A percentile compares a stretch with the other conserved stretches of the same genome.
These are phyloP conservation scores for Neurospora sp. DNA, from an alignment of 495 filamentous ascomycete genomes.

Conservation along the genomic window DNA sequence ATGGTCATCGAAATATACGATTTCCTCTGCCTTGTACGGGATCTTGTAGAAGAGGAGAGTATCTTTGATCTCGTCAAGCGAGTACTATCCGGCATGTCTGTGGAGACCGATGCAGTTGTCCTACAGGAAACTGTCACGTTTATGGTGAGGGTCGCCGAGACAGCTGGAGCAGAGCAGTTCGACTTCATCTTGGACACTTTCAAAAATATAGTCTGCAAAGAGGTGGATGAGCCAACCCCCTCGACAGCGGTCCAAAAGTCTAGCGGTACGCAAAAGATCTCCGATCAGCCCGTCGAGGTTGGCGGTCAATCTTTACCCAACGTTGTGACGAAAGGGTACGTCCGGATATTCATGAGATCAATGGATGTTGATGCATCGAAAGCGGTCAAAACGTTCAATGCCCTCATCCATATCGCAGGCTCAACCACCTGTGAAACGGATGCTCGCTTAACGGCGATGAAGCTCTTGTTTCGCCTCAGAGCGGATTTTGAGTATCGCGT, in stretches of 20 bases:
- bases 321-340: constrained; percentile 45
- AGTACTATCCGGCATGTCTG: constrained; percentile 39
- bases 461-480: constrained; percentile 73
- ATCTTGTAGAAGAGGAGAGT: constrained; percentile 37
- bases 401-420: constrained; percentile 49
- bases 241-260: constrained; percentile 18
- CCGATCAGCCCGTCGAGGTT: constrained; percentile 13
- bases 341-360: constrained; percentile 50
- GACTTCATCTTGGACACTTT: constrained; percentile 41
- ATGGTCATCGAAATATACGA: constrained; percentile 59
- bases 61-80: constrained; percentile 33
- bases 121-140: constrained; percentile 43
- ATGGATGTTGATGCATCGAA: constrained; percentile 46
- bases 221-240: constrained; percentile 26
- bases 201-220: constrained; percentile 28
- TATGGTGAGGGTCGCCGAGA: constrained; percentile 37
- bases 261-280: constrained; percentile 2
- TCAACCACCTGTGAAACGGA: constrained; percentile 46
- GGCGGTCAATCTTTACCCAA: constrained; percentile 39
- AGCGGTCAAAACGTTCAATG: constrained; percentile 39
- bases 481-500: constrained; percentile 68
- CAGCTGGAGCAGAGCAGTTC: constrained; percentile 40
- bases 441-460: constrained; percentile 71
- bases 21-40: constrained; percentile 44
- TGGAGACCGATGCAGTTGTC: constrained; percentile 43